Conservation (phyloP, 352 stramenopile genomes). For the Globisporangium splendens region DNA sequence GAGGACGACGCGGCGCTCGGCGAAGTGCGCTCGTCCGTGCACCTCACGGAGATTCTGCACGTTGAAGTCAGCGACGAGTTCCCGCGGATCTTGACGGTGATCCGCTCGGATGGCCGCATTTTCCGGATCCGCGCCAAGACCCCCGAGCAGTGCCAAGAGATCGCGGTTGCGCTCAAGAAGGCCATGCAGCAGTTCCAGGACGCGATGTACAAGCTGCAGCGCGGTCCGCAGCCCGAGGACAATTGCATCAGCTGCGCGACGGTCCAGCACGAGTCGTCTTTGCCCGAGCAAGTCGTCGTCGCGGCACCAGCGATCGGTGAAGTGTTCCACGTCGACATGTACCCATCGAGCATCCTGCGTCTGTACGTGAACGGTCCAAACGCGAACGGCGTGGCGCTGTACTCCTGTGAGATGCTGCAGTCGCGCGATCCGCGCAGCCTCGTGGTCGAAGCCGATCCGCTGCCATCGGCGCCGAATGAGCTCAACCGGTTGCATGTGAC, state of each 20-base stretch:
- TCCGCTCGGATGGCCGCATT: slow-evolving; percentile 69
- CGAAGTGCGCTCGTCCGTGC: slow-evolving; percentile 63
- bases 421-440: slow-evolving; percentile 13
- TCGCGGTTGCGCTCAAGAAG: slow-evolving; percentile 39
- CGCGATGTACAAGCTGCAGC: slow-evolving; percentile 64
- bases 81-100: slow-evolving; percentile 64
- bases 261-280: slow-evolving; percentile 64
- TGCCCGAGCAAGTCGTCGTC: slow-evolving; percentile 51
- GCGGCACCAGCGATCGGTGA: slow-evolving; percentile 47
- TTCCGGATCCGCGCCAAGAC: slow-evolving; percentile 69
- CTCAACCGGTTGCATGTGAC: slow-evolving; percentile 44
- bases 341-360: slow-evolving; percentile 63
- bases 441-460: slow-evolving; percentile 38
- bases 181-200: slow-evolving; percentile 71
- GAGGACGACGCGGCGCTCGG: slow-evolving; percentile 46
- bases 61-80: slow-evolving; percentile 73
- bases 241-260: slow-evolving; percentile 72
- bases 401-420: slow-evolving; percentile 53
- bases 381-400: slow-evolving; percentile 52
- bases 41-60: slow-evolving; percentile 77
- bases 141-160: slow-evolving; percentile 61
- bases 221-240: slow-evolving; percentile 58
- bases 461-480: slow-evolving; percentile 16
- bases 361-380: slow-evolving; percentile 66
- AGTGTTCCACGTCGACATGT: slow-evolving; percentile 60